These are phyloP conservation scores for Aureobasidium vineae DNA, from an alignment of 2,329 filamentous ascomycete species.

Conservation along the genomic window DNA sequence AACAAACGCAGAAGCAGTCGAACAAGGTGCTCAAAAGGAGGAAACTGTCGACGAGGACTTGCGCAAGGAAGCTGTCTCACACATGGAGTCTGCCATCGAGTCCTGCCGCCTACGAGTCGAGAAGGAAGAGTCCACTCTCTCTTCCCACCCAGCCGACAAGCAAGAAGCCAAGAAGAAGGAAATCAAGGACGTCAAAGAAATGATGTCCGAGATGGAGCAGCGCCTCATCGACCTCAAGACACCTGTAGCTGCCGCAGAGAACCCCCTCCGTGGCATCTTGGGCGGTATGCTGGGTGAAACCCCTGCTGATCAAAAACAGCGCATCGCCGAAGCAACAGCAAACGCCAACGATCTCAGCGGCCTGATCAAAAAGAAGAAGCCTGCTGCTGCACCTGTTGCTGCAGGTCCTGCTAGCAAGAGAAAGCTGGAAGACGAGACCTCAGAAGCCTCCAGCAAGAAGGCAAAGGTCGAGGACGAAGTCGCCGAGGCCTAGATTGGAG, in stretches of 20 bases:
- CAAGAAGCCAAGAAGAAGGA: constrained; percentile 61
- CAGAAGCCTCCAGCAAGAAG: not conserved
- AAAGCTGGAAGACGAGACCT: constrained; percentile 8
- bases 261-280: constrained; percentile 60
- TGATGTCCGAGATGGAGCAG: constrained; percentile 75
- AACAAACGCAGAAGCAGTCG: constrained; percentile 53
- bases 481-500: not conserved
- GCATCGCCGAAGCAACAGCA: constrained; percentile 70
- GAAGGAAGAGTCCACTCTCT: constrained; percentile 66
- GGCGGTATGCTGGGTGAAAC: constrained; percentile 63
- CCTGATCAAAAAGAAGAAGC: constrained; percentile 69
- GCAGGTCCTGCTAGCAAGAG: constrained; percentile 5
- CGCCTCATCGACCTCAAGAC: constrained; percentile 67
- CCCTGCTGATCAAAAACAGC: constrained; percentile 59
- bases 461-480: constrained; percentile 7
- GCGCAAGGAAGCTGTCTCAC: constrained; percentile 66
- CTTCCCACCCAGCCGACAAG: constrained; percentile 57
- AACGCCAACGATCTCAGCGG: constrained; percentile 70
- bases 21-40: constrained; percentile 39
- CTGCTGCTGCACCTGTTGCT: not conserved
- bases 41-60: constrained; percentile 63
- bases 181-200: constrained; percentile 72
- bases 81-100: constrained; percentile 71
- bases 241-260: constrained; percentile 42
- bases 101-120: constrained; percentile 70